Base-by-base conservation (phyloP, 345 rosid genomes). In the Gynandropsis gynandra region DNA sequence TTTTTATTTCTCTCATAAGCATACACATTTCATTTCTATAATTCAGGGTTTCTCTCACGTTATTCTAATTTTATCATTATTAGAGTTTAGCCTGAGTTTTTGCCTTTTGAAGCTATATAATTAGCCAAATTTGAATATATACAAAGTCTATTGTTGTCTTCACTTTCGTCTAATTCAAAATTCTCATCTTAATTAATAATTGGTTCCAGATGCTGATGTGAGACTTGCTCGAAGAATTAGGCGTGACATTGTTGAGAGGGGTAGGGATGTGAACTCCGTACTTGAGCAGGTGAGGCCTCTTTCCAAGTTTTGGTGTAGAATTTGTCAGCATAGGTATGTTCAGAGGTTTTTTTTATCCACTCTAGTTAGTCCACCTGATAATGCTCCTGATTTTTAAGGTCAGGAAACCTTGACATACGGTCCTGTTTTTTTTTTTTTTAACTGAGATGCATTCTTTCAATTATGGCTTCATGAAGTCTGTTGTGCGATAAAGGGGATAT, bases 161-260 rank as follows among this genome's bases (percentile, higher is more conserved):
- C 39, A 9, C 24, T 29, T 24, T 24, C 29, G 4, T 24, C 0
- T 47, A 24, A 16, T 43, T 57, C 8, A 52, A 6, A 32, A 6
- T 45, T 59, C 66, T 66, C 27, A 67, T 63, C 14, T 12, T 65
- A 44, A 55, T 61, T 18, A 52, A 72, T 39, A 49, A 39, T 66
- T 73, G 54, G 10, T 74, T 75, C 29, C 76, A 93, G 99, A 93
- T 83, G 95, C 97, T 62, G 99, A 93, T 76, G 99, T 88, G 71
- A 88, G 99, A 77, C 97, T 93, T 73, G 99, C 99, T 74, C 95
- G 99, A 24, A 80, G 99, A 77, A 85, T 93, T 68, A 77, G 90
- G 56, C 92, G 99, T 67, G 99, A 93, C 66, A 93, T 89, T 0
- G 92, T 88, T 67, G 87, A 85, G 76, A 81, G 97, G 83, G 94